A percentile compares a stretch with the other conserved stretches of the same genome.
phyloP scores from a whole-genome alignment of 108 stramenopile species.

The Cylindrotheca closterium region DNA sequence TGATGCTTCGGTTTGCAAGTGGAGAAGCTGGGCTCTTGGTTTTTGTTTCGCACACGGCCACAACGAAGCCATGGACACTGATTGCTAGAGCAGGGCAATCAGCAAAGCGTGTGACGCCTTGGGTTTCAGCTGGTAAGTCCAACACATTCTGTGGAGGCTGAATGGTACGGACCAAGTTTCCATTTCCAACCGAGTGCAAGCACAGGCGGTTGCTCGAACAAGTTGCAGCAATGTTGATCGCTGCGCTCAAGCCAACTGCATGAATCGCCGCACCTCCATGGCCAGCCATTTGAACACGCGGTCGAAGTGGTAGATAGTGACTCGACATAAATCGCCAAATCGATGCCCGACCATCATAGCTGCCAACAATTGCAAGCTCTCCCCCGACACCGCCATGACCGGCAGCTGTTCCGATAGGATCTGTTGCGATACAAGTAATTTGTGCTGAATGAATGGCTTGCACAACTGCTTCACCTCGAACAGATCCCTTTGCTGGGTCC shows the following conservation, averaged over 20 bases:
- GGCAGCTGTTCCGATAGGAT: constrained; percentile 82
- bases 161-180: constrained; percentile 71
- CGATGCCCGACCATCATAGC: constrained; percentile 75
- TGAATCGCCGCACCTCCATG: constrained; percentile 64
- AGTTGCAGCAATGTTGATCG: constrained; percentile 77
- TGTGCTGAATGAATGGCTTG: constrained; percentile 65
- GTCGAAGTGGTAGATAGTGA: constrained; percentile 81
- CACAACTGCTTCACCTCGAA: constrained; percentile 74
- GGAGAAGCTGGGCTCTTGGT: constrained; percentile 21
- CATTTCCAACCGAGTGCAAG: constrained; percentile 82
- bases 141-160: constrained; percentile 54
- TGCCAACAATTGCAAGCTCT: constrained; percentile 84
- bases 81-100: constrained; percentile 65
- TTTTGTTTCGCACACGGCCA: constrained; percentile 75
- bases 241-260: constrained; percentile 65
- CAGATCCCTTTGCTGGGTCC: constrained; percentile 75
- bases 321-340: constrained; percentile 90
- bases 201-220: constrained; percentile 67
- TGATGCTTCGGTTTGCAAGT: constrained; percentile 41
- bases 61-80: constrained; percentile 76
- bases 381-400: constrained; percentile 87
- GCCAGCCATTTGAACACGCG: constrained; percentile 66
- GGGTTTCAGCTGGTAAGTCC: constrained; percentile 27
- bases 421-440: constrained; percentile 78
- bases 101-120: constrained; percentile 56